These are phyloP conservation scores for Chiua virens DNA, from an alignment of 768 basidiomycete genomes.

Conservation along the genomic window DNA sequence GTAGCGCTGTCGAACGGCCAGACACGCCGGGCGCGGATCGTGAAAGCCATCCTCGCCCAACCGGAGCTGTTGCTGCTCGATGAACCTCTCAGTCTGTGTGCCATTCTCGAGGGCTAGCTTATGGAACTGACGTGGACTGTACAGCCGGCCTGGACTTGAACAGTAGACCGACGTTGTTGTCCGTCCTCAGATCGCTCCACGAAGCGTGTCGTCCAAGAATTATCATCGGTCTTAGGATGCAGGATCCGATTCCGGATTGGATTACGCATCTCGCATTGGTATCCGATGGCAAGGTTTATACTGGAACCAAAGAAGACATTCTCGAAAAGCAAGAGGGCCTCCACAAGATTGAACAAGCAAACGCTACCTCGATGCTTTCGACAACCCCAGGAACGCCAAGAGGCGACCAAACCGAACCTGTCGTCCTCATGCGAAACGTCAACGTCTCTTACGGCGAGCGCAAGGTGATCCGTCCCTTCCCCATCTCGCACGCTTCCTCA, in stretches of 20 bases:
- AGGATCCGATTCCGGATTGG: constrained; percentile 74
- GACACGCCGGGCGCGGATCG: constrained; percentile 81
- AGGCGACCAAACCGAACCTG: constrained; percentile 30
- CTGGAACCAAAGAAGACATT: constrained; percentile 52
- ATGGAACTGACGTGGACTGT: background rate
- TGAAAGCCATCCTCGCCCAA: constrained; percentile 66
- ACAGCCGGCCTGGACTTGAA: constrained; percentile 78
- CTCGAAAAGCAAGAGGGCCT: constrained; percentile 26
- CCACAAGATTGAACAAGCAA: constrained; percentile 1
- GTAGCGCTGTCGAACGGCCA: constrained; percentile 91
- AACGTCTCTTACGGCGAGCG: constrained; percentile 70
- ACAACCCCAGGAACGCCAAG: background rate
- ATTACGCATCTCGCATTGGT: constrained; percentile 67
- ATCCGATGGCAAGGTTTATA: constrained; percentile 44
- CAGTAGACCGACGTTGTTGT: constrained; percentile 55
- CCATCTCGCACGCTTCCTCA: background rate
- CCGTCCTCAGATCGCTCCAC: constrained; percentile 58
- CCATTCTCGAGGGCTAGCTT: background rate
- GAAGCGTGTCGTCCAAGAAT: constrained; percentile 50
- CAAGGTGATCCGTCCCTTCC: constrained; percentile 38
- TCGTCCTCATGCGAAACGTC: constrained; percentile 66
- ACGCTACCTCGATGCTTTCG: background rate
- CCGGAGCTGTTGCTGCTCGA: constrained; percentile 85
- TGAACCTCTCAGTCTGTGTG: constrained; percentile 77
- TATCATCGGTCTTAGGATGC: constrained; percentile 63